Evolutionary conservation across 495 filamentous ascomycete species (phyloP), one percentile per base, ranked within the genome.

Genomic region (Penicillium samsonianum): DNA sequence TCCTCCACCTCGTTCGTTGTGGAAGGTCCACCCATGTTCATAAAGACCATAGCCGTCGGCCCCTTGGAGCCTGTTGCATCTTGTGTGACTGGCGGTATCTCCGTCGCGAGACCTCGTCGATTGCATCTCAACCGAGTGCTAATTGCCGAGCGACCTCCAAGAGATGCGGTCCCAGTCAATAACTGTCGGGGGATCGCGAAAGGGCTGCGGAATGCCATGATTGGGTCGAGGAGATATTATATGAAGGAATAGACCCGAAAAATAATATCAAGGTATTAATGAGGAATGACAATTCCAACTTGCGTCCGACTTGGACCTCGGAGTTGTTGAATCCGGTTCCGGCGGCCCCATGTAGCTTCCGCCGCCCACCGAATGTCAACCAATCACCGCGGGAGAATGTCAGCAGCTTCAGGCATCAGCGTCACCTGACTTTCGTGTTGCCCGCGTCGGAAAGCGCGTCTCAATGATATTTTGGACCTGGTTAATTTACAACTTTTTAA

Each of bases 1-100:
- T 87, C 85, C 57, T 86, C 86, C 19, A 99, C 95, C 78, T 98
- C 91, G 54, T 87, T 80, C 11, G 86, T 85, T 6, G 89, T 96
- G 14, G 91, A 91, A 7, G 95, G 95, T 10, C 95, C 95, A 53
- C 95, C 95, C 95, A 99, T 99, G 76, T 99, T 99, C 72, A 99
- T 82, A 60, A 99, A 96, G 6, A 99, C 93, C 83, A 99, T 96
- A 38, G 95, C 95, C 0, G 95, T 99, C 5, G 86, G 86, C 1
- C 86, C 86, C 67, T 86, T 84, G 0, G 84, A 79, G 14, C 82
- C 75, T 2, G 78, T 79, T 3, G 75, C 67, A 82, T 88, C 78
- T 66, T 91, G 88, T 5, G 87, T 90, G 5, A 91, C 89, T 4
- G 92, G 89, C 4, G 88, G 88, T 0, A 81, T 82, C 26, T 84